Evolutionary conservation across 148 eudicot species (phyloP).

Genomic region (Diospyros kaki): DNA sequence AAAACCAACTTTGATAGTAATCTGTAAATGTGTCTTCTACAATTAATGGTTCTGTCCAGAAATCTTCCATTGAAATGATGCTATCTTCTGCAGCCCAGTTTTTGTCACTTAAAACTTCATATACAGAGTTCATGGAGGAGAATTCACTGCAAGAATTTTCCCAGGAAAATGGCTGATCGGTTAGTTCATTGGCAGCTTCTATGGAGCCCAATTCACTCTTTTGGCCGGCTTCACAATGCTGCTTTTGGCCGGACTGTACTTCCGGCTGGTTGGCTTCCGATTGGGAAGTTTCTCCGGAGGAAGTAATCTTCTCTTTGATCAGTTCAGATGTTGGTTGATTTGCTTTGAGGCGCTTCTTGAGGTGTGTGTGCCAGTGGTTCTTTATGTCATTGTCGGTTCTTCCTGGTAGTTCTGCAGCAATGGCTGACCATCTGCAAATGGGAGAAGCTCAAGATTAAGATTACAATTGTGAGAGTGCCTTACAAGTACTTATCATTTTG

Average conservation of each 20-base stretch:
- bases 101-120: background rate
- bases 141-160: background rate
- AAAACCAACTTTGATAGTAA: background rate
- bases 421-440: slow-evolving; percentile 37
- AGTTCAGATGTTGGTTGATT: background rate
- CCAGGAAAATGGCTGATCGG: too few relatives aligned
- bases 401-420: slow-evolving; percentile 29
- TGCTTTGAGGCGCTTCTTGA: slow-evolving; percentile 17
- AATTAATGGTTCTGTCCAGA: background rate
- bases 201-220: too few relatives aligned
- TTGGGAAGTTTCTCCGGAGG: too few relatives aligned
- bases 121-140: background rate
- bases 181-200: too few relatives aligned
- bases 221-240: too few relatives aligned
- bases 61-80: background rate
- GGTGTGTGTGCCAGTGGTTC: slow-evolving; percentile 33
- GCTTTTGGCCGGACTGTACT: too few relatives aligned
- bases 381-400: slow-evolving; percentile 42
- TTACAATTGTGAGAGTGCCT: background rate
- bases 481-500: too few relatives aligned
- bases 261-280: too few relatives aligned
- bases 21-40: background rate
- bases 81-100: background rate
- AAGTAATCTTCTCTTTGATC: too few relatives aligned
- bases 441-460: background rate